Evolutionary conservation across 257 asterid genomes (phyloP).

Genomic region (Solanum tacnaense): DNA sequence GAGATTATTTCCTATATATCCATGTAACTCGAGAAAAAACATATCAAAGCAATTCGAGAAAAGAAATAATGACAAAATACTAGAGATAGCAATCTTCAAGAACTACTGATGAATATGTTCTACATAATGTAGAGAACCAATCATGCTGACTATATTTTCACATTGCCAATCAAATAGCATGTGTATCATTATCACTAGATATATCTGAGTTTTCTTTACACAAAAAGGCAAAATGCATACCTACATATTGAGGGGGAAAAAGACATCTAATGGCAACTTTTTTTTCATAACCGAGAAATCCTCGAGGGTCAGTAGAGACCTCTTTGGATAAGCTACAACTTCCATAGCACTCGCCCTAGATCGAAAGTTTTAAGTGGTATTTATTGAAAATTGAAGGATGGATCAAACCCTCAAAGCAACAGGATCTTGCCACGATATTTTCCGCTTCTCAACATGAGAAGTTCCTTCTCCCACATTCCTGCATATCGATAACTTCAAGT

Average conservation of each 20-base stretch:
- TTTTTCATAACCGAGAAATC: neutral
- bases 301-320: neutral
- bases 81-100: neutral
- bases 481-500: conserved; percentile 55
- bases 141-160: neutral
- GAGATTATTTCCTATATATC: neutral
- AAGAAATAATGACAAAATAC: neutral
- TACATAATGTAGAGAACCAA: neutral
- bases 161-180: neutral
- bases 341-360: neutral
- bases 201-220: neutral
- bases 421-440: conserved; percentile 90
- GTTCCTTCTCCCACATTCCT: conserved; percentile 69
- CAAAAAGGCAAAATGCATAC: neutral
- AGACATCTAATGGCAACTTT: neutral
- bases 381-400: neutral
- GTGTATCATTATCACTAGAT: neutral
- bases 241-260: neutral
- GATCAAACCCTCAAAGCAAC: conserved; percentile 76
- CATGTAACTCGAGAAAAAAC: neutral
- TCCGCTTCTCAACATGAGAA: conserved; percentile 60
- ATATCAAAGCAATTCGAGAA: neutral
- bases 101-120: neutral
- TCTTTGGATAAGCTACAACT: neutral
- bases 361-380: neutral